Evolutionary conservation across 2,329 filamentous ascomycete genomes (phyloP).

Genomic region (Hypoxylon sp.): DNA sequence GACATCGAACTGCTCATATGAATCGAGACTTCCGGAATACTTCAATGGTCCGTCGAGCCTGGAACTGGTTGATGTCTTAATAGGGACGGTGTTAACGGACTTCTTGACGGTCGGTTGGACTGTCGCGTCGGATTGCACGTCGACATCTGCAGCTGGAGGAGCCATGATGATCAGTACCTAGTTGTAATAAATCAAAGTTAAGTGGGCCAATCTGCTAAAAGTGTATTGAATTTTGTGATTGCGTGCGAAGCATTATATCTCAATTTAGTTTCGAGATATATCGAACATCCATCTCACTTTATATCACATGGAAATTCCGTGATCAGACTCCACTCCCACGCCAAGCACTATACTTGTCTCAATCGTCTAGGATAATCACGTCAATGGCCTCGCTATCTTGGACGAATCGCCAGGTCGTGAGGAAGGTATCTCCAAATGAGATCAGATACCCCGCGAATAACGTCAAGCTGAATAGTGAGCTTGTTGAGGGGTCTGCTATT

Average conservation of each 20-base stretch:
- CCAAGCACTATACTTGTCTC: conserved; percentile 23
- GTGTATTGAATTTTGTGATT: not conserved
- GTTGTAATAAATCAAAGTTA: not conserved
- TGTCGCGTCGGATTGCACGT: conserved; percentile 29
- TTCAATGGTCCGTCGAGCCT: conserved; percentile 57
- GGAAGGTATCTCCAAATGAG: conserved; percentile 38
- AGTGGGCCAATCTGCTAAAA: not conserved
- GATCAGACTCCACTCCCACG: conserved; percentile 19
- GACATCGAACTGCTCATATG: conserved; percentile 55
- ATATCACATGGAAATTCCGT: conserved; percentile 15
- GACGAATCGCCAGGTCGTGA: conserved; percentile 35
- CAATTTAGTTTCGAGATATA: not conserved
- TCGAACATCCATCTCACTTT: conserved; percentile 19
- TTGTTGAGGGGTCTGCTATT: conserved; percentile 17
- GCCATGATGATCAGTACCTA: conserved; percentile 32
- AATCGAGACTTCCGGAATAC: conserved; percentile 60
- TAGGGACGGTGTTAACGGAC: conserved; percentile 21
- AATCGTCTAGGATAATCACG: conserved; percentile 37
- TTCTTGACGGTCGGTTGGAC: conserved; percentile 31
- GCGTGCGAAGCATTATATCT: not conserved
- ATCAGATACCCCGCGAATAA: conserved; percentile 46
- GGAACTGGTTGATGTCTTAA: conserved; percentile 58
- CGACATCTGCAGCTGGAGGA: conserved; percentile 39
- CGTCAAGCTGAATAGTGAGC: conserved; percentile 33
- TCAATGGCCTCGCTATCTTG: conserved; percentile 35